Conservation (phyloP, 495 filamentous ascomycete species). For the Aspergillus conjunctus region DNA sequence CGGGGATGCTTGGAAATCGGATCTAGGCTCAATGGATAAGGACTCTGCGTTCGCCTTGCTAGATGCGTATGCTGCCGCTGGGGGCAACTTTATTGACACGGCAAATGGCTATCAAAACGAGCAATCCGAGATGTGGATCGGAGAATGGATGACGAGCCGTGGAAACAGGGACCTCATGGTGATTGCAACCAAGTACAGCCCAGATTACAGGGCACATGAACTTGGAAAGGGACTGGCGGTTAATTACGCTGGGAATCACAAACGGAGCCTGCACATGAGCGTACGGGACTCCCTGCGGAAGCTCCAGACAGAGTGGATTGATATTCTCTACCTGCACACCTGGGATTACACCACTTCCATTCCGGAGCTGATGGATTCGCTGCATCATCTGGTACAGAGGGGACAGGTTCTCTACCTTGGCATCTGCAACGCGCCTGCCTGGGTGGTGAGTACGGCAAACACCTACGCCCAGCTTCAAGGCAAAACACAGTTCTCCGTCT, state of each 20-base stretch:
- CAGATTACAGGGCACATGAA: neutral
- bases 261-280: too few species aligned
- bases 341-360: too few species aligned
- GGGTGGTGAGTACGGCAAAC: slow-evolving; percentile 60
- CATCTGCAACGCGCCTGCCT: slow-evolving; percentile 62
- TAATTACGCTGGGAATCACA: too few species aligned
- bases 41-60: slow-evolving; percentile 42
- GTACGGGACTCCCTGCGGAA: too few species aligned
- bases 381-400: too few species aligned
- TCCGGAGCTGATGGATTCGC: too few species aligned
- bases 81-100: slow-evolving; percentile 51
- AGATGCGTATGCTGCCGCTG: slow-evolving; percentile 43
- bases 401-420: too few species aligned
- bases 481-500: slow-evolving; percentile 62
- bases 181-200: neutral
- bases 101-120: slow-evolving; percentile 54
- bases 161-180: neutral
- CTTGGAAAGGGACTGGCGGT: too few species aligned
- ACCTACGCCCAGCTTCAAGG: slow-evolving; percentile 59
- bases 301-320: too few species aligned
- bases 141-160: slow-evolving; percentile 56
- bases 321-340: too few species aligned
- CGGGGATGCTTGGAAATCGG: slow-evolving; percentile 46
- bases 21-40: slow-evolving; percentile 23
- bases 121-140: slow-evolving; percentile 57